Evolutionary conservation across 345 rosid genomes (phyloP).

Genomic region (Angophora floribunda): DNA sequence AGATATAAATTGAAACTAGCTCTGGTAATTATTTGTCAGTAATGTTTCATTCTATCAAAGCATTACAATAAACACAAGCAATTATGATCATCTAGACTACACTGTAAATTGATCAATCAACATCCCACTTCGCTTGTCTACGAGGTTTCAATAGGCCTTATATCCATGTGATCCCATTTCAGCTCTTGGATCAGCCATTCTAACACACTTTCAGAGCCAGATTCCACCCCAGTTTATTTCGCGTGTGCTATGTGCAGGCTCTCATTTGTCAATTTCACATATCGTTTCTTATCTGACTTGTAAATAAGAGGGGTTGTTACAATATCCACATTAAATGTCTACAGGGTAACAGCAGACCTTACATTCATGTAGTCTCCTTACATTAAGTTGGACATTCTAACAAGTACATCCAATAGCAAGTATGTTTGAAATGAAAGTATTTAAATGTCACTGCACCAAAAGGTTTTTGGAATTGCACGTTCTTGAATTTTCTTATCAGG

Average conservation of each 20-base stretch:
- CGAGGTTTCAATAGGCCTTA: not conserved
- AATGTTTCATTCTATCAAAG: not conserved
- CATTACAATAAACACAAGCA: not conserved
- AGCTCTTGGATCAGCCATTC: not conserved
- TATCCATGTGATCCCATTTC: not conserved
- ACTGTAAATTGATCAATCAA: not conserved
- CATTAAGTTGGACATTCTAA: not conserved
- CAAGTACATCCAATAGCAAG: not conserved
- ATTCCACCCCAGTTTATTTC: not conserved
- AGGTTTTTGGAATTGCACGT: not conserved
- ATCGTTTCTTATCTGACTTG: not conserved
- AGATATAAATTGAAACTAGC: not conserved
- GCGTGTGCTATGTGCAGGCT: not conserved
- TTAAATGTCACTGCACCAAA: not conserved
- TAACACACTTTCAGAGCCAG: not conserved
- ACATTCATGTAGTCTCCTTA: not conserved
- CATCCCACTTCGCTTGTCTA: not conserved
- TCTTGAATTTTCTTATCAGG: not conserved
- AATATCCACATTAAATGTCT: not conserved
- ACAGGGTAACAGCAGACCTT: not conserved
- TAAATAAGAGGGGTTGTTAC: not conserved
- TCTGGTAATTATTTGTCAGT: not conserved
- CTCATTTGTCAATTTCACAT: not conserved
- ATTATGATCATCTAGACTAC: not conserved
- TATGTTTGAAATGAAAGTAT: not conserved